Conservation (phyloP, 352 stramenopile genomes). For the Globisporangium parvum region DNA sequence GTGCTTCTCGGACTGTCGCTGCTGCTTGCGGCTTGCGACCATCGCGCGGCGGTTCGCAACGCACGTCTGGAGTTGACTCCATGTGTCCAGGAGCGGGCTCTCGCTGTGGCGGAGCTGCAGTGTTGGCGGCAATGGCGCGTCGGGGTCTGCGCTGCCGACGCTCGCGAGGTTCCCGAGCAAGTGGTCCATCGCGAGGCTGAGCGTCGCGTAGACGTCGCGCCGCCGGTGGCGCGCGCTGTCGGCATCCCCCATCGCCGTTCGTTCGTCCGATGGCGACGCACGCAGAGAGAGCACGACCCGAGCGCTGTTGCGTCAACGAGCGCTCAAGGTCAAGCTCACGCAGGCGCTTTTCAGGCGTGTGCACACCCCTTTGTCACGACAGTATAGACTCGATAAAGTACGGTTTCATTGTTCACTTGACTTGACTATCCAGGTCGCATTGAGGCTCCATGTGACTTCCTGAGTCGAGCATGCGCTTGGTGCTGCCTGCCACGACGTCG, state of each 20-base stretch:
- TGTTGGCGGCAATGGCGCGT: constrained; percentile 15
- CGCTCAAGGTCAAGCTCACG: too few species aligned
- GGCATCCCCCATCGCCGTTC: background rate
- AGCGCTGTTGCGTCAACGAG: too few species aligned
- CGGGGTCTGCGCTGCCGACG: background rate
- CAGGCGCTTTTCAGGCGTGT: too few species aligned
- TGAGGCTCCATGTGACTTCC: too few species aligned
- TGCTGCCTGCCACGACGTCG: too few species aligned
- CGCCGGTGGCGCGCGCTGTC: constrained; percentile 10
- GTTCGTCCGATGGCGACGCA: background rate
- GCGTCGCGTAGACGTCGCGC: constrained; percentile 28
- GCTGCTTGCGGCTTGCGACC: constrained; percentile 22
- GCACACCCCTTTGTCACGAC: too few species aligned
- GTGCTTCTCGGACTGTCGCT: constrained; percentile 21
- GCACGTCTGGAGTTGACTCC: constrained; percentile 14
- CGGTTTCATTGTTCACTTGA: too few species aligned
- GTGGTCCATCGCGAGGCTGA: constrained; percentile 50
- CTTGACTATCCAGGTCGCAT: too few species aligned
- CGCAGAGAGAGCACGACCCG: too few species aligned
- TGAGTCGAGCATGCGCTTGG: too few species aligned
- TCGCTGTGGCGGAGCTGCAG: constrained; percentile 7
- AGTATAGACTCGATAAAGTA: too few species aligned
- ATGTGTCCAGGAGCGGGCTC: constrained; percentile 12
- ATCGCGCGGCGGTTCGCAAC: constrained; percentile 17
- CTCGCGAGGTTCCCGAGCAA: constrained; percentile 26